Evolutionary conservation across 805 yeast species (phyloP).

Genomic region (Hanseniaspora mollemarum): DNA sequence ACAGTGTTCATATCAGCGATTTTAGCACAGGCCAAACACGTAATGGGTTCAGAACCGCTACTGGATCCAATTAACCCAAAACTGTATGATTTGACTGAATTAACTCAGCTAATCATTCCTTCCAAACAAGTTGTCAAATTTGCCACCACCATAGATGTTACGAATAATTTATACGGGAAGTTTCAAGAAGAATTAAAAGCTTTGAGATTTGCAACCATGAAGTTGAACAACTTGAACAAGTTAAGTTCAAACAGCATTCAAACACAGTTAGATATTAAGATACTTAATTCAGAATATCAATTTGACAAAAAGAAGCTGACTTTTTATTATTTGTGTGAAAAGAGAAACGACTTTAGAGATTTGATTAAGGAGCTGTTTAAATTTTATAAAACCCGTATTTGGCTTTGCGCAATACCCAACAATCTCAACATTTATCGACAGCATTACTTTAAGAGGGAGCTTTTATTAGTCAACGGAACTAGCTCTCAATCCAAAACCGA

Average conservation of each 20-base stretch:
- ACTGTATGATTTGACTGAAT: conserved; percentile 35
- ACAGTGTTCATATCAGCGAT: conserved; percentile 25
- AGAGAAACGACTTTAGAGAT: conserved; percentile 62
- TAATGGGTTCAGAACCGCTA: conserved; percentile 3
- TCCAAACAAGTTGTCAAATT: conserved; percentile 67
- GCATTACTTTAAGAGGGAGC: not conserved
- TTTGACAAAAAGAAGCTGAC: conserved; percentile 69
- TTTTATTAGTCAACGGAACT: conserved; percentile 23
- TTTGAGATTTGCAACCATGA: conserved; percentile 49
- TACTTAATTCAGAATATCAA: conserved; percentile 69
- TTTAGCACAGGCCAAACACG: conserved; percentile 24
- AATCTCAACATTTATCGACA: conserved; percentile 22
- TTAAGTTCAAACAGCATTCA: conserved; percentile 22
- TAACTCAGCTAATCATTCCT: conserved; percentile 50
- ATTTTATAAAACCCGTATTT: conserved; percentile 65
- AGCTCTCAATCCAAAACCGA: not conserved
- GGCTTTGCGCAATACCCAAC: conserved; percentile 63
- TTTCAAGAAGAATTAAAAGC: conserved; percentile 64
- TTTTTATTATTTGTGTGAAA: conserved; percentile 53
- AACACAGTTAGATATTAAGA: conserved; percentile 40
- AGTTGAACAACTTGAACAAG: conserved; percentile 32
- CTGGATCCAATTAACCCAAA: conserved; percentile 23
- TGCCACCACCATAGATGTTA: conserved; percentile 60
- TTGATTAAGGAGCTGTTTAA: conserved; percentile 63
- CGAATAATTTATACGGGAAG: conserved; percentile 46